Evolutionary conservation across 345 rosid genomes (phyloP).

Genomic region (Eucalyptus albens): DNA sequence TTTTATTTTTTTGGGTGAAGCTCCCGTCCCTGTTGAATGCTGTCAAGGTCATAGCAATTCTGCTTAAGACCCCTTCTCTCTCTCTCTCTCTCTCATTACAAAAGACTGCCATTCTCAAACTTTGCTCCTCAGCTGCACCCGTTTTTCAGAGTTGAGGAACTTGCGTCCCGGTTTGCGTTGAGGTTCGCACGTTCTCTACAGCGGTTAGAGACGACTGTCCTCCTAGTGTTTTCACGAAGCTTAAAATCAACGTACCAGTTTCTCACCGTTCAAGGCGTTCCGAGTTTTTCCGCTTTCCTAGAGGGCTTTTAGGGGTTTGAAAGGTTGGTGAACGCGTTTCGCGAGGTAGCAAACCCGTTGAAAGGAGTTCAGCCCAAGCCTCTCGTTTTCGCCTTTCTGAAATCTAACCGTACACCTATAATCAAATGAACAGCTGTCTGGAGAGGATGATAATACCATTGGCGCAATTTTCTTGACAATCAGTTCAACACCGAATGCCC

Average conservation of each 20-base stretch:
- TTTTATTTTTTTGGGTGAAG: too few species aligned
- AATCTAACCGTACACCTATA: background rate
- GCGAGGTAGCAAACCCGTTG: background rate
- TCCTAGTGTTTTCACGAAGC: background rate
- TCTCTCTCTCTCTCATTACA: background rate
- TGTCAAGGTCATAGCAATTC: background rate
- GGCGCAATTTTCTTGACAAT: background rate
- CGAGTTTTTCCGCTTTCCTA: background rate
- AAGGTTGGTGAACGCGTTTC: background rate
- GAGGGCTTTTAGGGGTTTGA: background rate
- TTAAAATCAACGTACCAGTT: background rate
- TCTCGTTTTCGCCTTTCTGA: background rate
- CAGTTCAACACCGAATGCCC: background rate
- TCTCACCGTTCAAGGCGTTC: background rate
- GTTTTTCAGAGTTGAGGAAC: background rate
- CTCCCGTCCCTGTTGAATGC: background rate
- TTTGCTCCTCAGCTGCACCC: background rate
- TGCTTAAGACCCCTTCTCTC: background rate
- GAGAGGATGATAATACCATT: background rate
- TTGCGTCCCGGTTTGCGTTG: background rate
- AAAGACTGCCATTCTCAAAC: background rate
- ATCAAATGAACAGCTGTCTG: background rate
- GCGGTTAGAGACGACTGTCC: background rate
- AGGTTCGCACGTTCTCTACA: background rate
- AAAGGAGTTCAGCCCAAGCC: background rate